Evolutionary conservation across 306 rosid genomes (phyloP).

Genomic region (Quercus aquifolioides): DNA sequence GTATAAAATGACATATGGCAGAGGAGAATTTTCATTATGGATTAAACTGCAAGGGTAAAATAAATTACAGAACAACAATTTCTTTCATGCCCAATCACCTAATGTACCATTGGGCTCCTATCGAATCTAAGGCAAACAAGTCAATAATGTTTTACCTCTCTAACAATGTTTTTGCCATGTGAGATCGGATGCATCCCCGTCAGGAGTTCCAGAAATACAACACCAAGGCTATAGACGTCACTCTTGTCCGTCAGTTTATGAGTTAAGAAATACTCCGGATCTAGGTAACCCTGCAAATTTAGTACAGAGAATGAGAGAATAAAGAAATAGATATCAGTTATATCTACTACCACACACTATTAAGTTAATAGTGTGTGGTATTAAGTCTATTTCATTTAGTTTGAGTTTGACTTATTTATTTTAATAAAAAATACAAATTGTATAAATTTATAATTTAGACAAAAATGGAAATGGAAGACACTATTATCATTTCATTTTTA

Average conservation of each 20-base stretch:
- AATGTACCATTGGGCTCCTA: no score
- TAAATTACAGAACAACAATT: not conserved
- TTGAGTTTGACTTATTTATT: not conserved
- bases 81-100: no score
- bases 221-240: constrained; percentile 28
- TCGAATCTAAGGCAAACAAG: not conserved
- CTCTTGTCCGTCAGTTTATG: not conserved
- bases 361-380: no score
- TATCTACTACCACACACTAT: not conserved
- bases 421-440: not conserved
- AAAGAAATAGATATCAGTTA: not conserved
- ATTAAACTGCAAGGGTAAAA: not conserved
- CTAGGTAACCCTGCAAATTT: constrained; percentile 20
- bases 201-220: constrained; percentile 78
- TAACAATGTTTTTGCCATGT: constrained; percentile 91
- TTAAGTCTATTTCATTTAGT: not conserved
- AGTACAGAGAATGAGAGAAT: constrained; percentile 3
- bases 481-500: no score
- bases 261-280: not conserved
- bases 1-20: not conserved
- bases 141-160: constrained; percentile 62
- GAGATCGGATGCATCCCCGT: constrained; percentile 91
- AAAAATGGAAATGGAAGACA: no score
- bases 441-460: no score
- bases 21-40: not conserved